These are phyloP conservation scores for Collariella sp. DNA, from an alignment of 495 filamentous ascomycete species.

Conservation along the genomic window DNA sequence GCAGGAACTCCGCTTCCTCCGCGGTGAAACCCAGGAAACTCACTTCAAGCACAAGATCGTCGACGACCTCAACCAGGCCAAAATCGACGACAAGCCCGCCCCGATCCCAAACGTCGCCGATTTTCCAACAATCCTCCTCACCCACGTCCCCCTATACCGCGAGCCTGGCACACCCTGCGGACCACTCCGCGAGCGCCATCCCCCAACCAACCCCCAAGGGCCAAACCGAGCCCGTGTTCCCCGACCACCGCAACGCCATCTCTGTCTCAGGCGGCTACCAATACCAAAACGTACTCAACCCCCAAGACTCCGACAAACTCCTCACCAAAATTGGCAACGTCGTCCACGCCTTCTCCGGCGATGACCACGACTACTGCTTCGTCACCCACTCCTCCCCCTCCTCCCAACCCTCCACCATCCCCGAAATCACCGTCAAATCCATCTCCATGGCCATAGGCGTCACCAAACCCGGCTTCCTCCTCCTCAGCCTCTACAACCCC, in stretches of 20 bases:
- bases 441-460: conserved; percentile 97
- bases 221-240: conserved; percentile 43
- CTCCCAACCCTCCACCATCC: conserved; percentile 52
- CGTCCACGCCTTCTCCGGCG: conserved; percentile 78
- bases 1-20: conserved; percentile 45
- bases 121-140: conserved; percentile 77
- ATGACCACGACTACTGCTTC: conserved; percentile 98
- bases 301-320: conserved; percentile 61
- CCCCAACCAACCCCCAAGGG: conserved; percentile 56
- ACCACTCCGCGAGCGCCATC: conserved; percentile 74
- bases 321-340: conserved; percentile 68
- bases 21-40: conserved; percentile 40
- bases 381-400: conserved; percentile 59
- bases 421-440: conserved; percentile 91
- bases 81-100: conserved; percentile 32
- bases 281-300: conserved; percentile 88
- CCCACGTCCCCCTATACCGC: conserved; percentile 85
- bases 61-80: conserved; percentile 37
- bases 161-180: conserved; percentile 77
- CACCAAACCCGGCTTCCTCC: conserved; percentile 72
- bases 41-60: conserved; percentile 46
- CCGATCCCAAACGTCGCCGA: conserved; percentile 37
- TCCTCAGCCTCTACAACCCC: conserved; percentile 89
- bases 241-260: conserved; percentile 73
- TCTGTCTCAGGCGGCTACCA: conserved; percentile 71